Conservation (phyloP, 495 filamentous ascomycete genomes). For the Daldinia vernicosa region DNA sequence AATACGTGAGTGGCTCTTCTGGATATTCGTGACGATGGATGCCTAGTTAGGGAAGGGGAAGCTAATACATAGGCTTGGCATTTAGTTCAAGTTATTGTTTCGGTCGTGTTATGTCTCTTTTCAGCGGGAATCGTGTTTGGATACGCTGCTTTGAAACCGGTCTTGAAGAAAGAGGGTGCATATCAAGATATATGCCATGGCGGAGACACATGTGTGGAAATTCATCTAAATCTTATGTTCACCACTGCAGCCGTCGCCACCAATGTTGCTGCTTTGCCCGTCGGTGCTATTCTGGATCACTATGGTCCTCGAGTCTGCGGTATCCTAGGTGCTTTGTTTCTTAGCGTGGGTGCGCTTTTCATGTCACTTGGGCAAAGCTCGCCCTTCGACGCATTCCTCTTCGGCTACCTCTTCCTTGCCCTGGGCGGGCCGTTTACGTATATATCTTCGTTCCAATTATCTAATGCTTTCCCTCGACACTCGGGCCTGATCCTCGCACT, state of each 20-base stretch:
- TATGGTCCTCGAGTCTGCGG: conserved; percentile 83
- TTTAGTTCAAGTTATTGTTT: conserved; percentile 67
- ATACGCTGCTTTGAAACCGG: conserved; percentile 85
- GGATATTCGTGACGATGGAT: background rate
- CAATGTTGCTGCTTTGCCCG: conserved; percentile 78
- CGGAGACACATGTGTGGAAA: conserved; percentile 72
- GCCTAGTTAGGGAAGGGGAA: background rate
- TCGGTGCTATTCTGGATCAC: conserved; percentile 85
- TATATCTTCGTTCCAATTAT: conserved; percentile 91
- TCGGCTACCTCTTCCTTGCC: conserved; percentile 82
- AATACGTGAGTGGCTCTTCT: conserved; percentile 62
- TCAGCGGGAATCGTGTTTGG: conserved; percentile 84
- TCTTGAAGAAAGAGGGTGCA: conserved; percentile 78
- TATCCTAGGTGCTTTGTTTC: conserved; percentile 72
- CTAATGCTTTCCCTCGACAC: conserved; percentile 86
- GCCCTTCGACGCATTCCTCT: conserved; percentile 75
- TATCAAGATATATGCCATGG: conserved; percentile 71
- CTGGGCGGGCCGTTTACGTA: conserved; percentile 90
- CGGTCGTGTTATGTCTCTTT: conserved; percentile 83
- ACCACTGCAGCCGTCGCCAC: conserved; percentile 89
- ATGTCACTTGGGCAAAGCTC: conserved; percentile 75
- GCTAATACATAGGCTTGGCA: conserved; percentile 23
- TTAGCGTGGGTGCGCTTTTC: conserved; percentile 72
- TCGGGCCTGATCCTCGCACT: conserved; percentile 87
- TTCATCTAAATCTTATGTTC: conserved; percentile 92